These are phyloP conservation scores for Dalbergia oliveri DNA, from an alignment of 306 rosid genomes.

Conservation along the genomic window DNA sequence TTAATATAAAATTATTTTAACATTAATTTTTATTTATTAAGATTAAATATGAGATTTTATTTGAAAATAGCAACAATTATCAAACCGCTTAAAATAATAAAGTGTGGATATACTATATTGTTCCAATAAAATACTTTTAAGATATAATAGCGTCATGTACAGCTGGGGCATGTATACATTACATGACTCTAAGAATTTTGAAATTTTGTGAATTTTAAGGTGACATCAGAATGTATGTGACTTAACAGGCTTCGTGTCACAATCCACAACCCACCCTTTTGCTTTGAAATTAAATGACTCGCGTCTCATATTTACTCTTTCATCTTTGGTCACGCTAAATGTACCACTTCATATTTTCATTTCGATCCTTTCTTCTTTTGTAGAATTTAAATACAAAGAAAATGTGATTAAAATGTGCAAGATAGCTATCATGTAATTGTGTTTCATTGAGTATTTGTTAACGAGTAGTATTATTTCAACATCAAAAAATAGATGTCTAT, in stretches of 20 bases:
- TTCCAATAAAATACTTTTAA: neutral
- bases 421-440: too few species aligned
- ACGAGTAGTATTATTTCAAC: too few species aligned
- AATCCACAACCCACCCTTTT: neutral
- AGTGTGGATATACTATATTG: neutral
- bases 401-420: too few species aligned
- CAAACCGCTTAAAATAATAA: too few species aligned
- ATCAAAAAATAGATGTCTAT: too few species aligned
- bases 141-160: neutral
- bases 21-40: neutral
- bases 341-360: neutral
- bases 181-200: neutral
- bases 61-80: too few species aligned
- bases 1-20: too few species aligned
- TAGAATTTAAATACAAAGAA: neutral
- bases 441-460: too few species aligned
- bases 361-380: neutral
- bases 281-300: constrained; percentile 41
- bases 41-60: too few species aligned
- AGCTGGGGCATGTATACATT: neutral
- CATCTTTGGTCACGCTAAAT: constrained; percentile 10
- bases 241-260: constrained; percentile 1
- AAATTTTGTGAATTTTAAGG: constrained; percentile 26
- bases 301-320: neutral
- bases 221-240: constrained; percentile 34